Conservation (phyloP, 129 eudicot genomes). For the Calendula officinalis region DNA sequence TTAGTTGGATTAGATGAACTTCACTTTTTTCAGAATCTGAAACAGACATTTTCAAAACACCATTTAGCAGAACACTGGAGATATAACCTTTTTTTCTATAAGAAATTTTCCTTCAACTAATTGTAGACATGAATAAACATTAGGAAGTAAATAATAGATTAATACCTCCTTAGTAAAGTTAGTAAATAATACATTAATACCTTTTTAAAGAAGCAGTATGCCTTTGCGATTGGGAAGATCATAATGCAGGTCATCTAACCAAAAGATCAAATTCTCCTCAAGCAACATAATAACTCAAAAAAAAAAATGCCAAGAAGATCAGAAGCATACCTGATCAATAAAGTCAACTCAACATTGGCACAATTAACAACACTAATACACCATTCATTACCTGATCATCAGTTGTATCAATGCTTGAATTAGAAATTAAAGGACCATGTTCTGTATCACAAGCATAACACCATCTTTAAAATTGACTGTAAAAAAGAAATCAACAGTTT, state of each 20-base stretch:
- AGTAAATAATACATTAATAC: conserved; percentile 53
- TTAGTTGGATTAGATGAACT: too few species aligned
- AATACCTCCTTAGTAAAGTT: too few species aligned
- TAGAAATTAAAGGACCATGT: conserved; percentile 43
- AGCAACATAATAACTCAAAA: not conserved
- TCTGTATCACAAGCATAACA: conserved; percentile 44
- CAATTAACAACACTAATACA: conserved; percentile 5
- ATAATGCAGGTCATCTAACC: conserved; percentile 57
- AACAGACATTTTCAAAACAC: too few species aligned
- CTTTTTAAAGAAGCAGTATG: conserved; percentile 56
- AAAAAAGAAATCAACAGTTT: too few species aligned
- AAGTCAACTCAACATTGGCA: conserved; percentile 22
- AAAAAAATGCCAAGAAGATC: not conserved
- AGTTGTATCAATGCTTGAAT: conserved; percentile 34
- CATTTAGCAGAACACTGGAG: too few species aligned
- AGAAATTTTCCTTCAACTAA: too few species aligned
- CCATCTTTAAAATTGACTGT: not conserved
- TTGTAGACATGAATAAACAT: too few species aligned
- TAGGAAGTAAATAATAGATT: too few species aligned
- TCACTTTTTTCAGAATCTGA: too few species aligned
- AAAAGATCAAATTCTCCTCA: not conserved
- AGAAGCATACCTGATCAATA: conserved; percentile 44
- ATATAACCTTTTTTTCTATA: too few species aligned
- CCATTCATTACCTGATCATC: conserved; percentile 40
- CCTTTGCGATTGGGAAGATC: conserved; percentile 60